Percentiles rank a stretch among this genome's conserved stretches.
phyloP scores from a whole-genome alignment of 108 stramenopile genomes.

The Skeletonema menzelii region DNA sequence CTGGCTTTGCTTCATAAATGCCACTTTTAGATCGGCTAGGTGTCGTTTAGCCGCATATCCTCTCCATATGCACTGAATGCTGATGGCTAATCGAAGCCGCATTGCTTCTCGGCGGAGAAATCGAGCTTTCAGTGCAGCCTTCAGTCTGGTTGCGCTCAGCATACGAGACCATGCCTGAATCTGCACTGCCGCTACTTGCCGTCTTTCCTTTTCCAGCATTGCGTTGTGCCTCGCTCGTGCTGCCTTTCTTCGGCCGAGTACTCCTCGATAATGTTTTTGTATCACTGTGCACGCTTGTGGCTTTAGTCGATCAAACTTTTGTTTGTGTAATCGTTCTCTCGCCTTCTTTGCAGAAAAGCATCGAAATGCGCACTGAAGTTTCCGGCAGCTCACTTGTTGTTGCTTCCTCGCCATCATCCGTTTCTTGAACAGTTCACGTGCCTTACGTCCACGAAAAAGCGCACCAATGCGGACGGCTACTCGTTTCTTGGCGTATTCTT shows the following conservation, averaged over 20 bases:
- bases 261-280: constrained; percentile 33
- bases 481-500: constrained; percentile 26
- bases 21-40: constrained; percentile 9
- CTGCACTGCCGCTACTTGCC: constrained; percentile 1
- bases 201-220: background rate
- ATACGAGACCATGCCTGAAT: constrained; percentile 35
- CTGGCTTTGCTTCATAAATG: constrained; percentile 13
- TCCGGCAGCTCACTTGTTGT: background rate
- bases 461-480: constrained; percentile 45
- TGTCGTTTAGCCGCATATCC: background rate
- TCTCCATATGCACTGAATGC: constrained; percentile 32
- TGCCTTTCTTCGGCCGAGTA: constrained; percentile 31
- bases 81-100: constrained; percentile 20
- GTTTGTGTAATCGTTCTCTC: constrained; percentile 2
- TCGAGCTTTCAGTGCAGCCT: background rate
- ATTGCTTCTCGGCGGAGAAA: constrained; percentile 6
- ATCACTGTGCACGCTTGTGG: constrained; percentile 28
- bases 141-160: constrained; percentile 8
- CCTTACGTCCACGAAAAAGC: constrained; percentile 40
- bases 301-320: constrained; percentile 12
- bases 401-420: constrained; percentile 11
- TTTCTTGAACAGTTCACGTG: constrained; percentile 23
- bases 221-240: background rate
- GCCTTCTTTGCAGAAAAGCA: constrained; percentile 22
- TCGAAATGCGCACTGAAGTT: constrained; percentile 32